Conservation (phyloP, 805 yeast genomes). For the Suhomyces sp. region DNA sequence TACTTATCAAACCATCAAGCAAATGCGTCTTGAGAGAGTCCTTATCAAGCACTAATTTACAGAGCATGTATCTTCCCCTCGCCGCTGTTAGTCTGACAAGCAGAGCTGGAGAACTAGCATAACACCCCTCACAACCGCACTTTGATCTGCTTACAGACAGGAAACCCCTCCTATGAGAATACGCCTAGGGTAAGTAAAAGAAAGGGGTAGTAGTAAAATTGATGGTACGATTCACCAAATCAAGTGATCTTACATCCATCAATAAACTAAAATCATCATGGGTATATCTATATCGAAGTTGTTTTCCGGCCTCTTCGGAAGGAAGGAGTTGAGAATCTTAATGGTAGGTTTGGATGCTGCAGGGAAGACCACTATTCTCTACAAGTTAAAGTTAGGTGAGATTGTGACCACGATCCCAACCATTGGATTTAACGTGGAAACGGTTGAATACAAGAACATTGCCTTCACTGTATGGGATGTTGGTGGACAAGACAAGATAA, state of each 20-base stretch:
- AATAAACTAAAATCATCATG: slow-evolving; percentile 22
- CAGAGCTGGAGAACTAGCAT: too few species aligned
- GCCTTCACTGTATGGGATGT: slow-evolving; percentile 46
- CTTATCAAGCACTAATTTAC: too few species aligned
- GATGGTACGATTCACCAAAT: background rate
- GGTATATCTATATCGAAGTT: slow-evolving; percentile 41
- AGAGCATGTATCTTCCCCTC: too few species aligned
- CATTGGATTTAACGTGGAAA: slow-evolving; percentile 44
- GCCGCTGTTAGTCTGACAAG: too few species aligned
- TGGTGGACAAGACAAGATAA: slow-evolving; percentile 45
- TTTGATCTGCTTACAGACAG: too few species aligned
- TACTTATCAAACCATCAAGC: too few species aligned
- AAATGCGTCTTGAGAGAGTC: too few species aligned
- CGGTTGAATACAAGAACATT: slow-evolving; percentile 44
- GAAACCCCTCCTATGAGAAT: too few species aligned
- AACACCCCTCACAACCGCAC: too few species aligned
- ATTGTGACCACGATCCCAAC: slow-evolving; percentile 45
- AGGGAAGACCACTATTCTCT: slow-evolving; percentile 43
- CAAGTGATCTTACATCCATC: too few species aligned
- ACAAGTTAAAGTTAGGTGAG: slow-evolving; percentile 43
- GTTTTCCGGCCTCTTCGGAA: slow-evolving; percentile 41
- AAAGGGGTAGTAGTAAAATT: too few species aligned
- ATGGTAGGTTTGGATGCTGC: slow-evolving; percentile 47
- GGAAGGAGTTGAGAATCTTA: slow-evolving; percentile 44
- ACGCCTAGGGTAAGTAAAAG: too few species aligned